Base-by-base conservation (phyloP, 2,329 filamentous ascomycete genomes). In the Ascochyta rabiei region DNA sequence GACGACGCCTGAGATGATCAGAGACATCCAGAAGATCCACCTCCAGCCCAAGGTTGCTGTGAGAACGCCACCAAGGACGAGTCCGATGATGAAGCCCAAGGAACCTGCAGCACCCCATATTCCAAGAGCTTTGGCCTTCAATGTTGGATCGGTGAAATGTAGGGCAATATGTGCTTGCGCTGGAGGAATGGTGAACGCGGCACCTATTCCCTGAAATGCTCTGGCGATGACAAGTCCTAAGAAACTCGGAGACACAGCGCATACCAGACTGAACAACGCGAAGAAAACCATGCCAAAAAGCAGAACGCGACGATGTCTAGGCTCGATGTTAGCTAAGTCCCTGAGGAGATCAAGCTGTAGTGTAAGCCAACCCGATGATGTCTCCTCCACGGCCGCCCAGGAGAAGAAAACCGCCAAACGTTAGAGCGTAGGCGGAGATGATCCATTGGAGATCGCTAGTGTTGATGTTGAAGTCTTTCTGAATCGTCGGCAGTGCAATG, bases 351-450 rank as follows among this genome's bases (percentile, higher is more conserved):
- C 40, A 42, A 8, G 13, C 7, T 4, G 40, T 9, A 31, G 15
- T 42, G 23, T 4, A 42, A 18, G 19, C 23, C 28, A n/a, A 47
- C 37, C 43, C 49, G 16, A 53, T 30, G 23, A 51, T 42, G 21
- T 53, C 49, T n/a, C 49, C 49, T 26, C 41, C 42, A 16, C 49
- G 49, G 10, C 42, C 49, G 6, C 49, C 49, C 26, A 53, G 42
- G 6, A 53, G 41, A 18, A 53, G 49, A 13, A 53, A 53, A n/a
- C 49, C 49, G 4, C 49, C 49, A 16, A 41, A 53, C 1, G 49
- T 53, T 23, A 23, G 21, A 6, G 21, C 21, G 21, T 23, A 23
- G 21, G 21, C 21, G 21, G 21, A 23, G 21, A 23, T 23, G 21
- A 23, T 23, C 21, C 21, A 23, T 6, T 23, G 21, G 21, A 23